phyloP scores from a whole-genome alignment of 805 yeast genomes.

The Wickerhamiella vanderwaltii region DNA sequence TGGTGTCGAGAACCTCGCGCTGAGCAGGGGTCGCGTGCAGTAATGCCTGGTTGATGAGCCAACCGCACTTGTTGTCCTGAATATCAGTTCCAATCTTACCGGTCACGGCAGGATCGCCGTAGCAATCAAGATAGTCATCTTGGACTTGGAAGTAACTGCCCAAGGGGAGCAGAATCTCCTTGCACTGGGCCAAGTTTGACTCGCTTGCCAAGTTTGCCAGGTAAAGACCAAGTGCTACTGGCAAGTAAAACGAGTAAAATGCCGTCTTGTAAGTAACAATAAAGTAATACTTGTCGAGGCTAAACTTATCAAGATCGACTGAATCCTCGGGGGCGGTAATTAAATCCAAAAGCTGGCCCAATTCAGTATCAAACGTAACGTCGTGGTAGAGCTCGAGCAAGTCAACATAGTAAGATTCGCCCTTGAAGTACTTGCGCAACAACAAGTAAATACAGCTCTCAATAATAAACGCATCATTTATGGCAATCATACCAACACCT shows the following conservation, averaged over 20 bases:
- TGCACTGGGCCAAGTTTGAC: constrained; percentile 74
- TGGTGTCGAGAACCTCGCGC: constrained; percentile 66
- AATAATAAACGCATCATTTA: constrained; percentile 92
- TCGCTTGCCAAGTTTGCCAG: constrained; percentile 68
- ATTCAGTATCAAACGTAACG: constrained; percentile 92
- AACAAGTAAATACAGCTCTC: constrained; percentile 88
- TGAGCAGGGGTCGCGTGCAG: constrained; percentile 67
- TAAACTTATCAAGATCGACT: constrained; percentile 78
- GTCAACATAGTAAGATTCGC: constrained; percentile 75
- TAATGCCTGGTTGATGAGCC: constrained; percentile 92
- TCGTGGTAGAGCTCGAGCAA: constrained; percentile 91
- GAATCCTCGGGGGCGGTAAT: constrained; percentile 95
- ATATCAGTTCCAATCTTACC: constrained; percentile 99
- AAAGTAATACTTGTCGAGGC: constrained; percentile 81
- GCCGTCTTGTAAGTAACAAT: constrained; percentile 97
- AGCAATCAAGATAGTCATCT: constrained; percentile 93
- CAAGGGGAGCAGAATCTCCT: constrained; percentile 76
- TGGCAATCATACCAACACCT: constrained; percentile 83
- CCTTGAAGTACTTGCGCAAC: constrained; percentile 76
- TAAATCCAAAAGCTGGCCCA: constrained; percentile 90
- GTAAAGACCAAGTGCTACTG: constrained; percentile 93
- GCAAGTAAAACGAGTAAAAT: constrained; percentile 90
- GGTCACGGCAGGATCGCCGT: constrained; percentile 92
- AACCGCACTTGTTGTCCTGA: constrained; percentile 95
- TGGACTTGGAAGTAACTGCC: constrained; percentile 99